Base-by-base conservation (phyloP, 2,329 filamentous ascomycete genomes). In the Trichoderma guizhouense region DNA sequence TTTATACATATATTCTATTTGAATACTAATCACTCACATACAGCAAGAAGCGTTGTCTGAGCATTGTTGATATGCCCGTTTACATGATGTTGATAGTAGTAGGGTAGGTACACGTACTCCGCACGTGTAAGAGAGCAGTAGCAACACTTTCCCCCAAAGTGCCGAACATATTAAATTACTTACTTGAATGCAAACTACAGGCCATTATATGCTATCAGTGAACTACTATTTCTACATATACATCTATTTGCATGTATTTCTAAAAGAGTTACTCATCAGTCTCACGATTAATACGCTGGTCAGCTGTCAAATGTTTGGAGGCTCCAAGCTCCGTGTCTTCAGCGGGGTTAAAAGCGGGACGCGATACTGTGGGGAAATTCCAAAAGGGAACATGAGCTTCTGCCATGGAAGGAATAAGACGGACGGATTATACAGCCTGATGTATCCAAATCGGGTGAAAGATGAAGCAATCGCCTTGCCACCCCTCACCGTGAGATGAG, bases 401-500 rank as follows among this genome's bases (percentile, higher is more conserved):
- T 51, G 18, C n/a, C 43, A n/a, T 51, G 47, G 15, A 43, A 43
- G 47, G 15, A 43, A 43, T 9, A 43, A 43, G 39, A 43, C 39
- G 36, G 36, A 36, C 34, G 34, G 39, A n/a, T 36, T 15, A n/a
- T 53, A 53, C n/a, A 53, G 47, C 26, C 55, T 30, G 26, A 58
- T 34, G 57, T 34, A 21, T 39, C 32, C 58, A 24, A 26, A 62
- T 3, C 32, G n/a, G 21, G n/a, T 14, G 18, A n/a, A 39, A 36
- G 5, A 24, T 15, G 12, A 12, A 61, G 6, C 7, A 51, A 21
- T 26, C 18, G 24, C 34, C 8, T 63, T 4, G 14, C 24, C 32
- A 57, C 64, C 64, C 64, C 64, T 67, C 64, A 58, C n/a, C 32
- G 26, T 21, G 32, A 58, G 26, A 39, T 58, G 21, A 58, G 11